Evolutionary conservation across 352 stramenopile species (phyloP), one percentile per base, ranked within the genome.

Genomic region (Phytophthora sp.): DNA sequence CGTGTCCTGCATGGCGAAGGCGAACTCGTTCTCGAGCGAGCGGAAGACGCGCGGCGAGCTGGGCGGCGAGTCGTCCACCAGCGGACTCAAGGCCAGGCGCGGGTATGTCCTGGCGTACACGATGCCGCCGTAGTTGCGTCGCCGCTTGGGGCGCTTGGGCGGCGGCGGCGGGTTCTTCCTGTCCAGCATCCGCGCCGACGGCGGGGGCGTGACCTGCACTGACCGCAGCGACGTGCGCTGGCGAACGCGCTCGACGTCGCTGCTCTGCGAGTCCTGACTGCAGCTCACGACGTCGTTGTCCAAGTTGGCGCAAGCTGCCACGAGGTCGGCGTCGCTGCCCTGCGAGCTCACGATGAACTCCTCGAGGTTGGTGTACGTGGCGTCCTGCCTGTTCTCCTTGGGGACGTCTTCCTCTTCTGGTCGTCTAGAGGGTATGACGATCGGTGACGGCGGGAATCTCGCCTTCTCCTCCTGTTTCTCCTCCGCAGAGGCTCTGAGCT

Each of bases 21-120:
- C 79, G 41, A 91, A 91, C 52, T 91, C 82, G 23, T 79, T 76
- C 24, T 79, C 82, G 13, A 91, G 67, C 20, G 82, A 91, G 12
- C 82, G 75, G 48, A 89, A 91, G 20, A 91, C 79, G 8, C 72
- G 51, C 8, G 68, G 68, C 4, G 68, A 72, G 18, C 12, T 70
- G 3, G 69, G 69, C 13, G 72, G 76, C 4, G 68, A 79, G 43
- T 72, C 66, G 13, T 82, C 73, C 10, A 75, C 31, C 10, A 82
- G 68, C 5, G 66, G 71, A 17, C 69, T 68, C 45, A 80, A 44
- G 37, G 72, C 67, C 32, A 80, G 48, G 7, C 72, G 56, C 15
- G 72, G 72, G 42, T 69, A 80, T 9, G 67, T 59, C 23, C 66
- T 45, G 24, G 62, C 59, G 42, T 75, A 76, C 17, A 72, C 59